Evolutionary conservation across 805 yeast genomes (phyloP), one percentile per base, ranked within the genome.

Genomic region (Cyberlindnera veronae): DNA sequence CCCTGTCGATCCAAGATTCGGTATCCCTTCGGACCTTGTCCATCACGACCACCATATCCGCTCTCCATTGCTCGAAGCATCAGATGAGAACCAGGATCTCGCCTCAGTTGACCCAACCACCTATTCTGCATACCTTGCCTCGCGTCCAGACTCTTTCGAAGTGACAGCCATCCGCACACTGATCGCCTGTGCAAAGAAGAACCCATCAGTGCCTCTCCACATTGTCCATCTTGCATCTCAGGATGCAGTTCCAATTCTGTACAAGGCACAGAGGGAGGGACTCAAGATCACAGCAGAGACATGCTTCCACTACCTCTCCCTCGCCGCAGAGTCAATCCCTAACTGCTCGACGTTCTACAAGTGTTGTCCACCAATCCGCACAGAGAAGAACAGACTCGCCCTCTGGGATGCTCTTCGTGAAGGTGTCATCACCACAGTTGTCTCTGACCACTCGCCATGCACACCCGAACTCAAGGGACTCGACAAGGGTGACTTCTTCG

Each of bases 361-460:
- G 63, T 91, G 96, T 58, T 91, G 96, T 61, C 98, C 98, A 2
- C 98, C 98, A 2, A 90, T 90, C 50, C 70, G 98, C 45, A 68
- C 84, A 2, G 80, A 82, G 47, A 71, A 72, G 32, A 91, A 91
- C 61, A 72, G 93, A 50, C 62, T 71, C 31, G 69, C 74, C 27
- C 71, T 90, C 33, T 91, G 97, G 97, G 64, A 72, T 41, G 97
- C 91, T 0, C 67, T 91, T 24, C 60, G 75, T 39, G 71, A 71
- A 17, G 79, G 77, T 27, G 66, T 80, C 23, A 81, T 90, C 45
- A 76, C 85, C 13, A 80, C 96, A 3, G 95, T 90, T 5, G 97
- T 91, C 6, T 84, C 95, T 11, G 98, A 90, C 61, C 98, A 90
- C 63, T 86, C 96, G 4, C 98, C 97, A 3, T 90, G 98, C 64